These are phyloP conservation scores for Solanum hybrid DNA, from an alignment of 305 asterid genomes.

Conservation along the genomic window DNA sequence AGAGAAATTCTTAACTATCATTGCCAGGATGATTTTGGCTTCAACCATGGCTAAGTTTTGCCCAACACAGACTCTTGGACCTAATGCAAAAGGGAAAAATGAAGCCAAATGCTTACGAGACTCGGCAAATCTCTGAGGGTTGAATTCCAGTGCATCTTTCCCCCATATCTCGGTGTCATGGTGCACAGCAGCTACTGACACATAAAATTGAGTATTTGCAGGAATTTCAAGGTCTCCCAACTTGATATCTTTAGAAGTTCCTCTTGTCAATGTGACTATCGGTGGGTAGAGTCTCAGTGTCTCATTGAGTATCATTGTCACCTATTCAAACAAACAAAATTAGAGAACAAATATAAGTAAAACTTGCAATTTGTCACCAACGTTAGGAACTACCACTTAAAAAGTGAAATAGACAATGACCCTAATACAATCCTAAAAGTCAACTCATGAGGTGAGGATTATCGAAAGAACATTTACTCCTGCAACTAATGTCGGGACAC, in stretches of 20 bases:
- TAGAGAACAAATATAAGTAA: neutral
- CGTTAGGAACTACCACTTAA: neutral
- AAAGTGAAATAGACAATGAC: neutral
- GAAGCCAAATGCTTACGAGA: conserved; percentile 51
- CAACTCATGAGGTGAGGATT: neutral
- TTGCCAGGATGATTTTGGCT: conserved; percentile 47
- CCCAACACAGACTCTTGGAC: conserved; percentile 55
- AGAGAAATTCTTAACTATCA: conserved; percentile 39
- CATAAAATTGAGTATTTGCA: conserved; percentile 47
- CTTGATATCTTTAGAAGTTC: conserved; percentile 30
- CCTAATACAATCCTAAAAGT: neutral
- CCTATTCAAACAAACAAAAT: conserved; percentile 22
- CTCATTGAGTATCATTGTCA: conserved; percentile 59
- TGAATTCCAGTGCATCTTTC: conserved; percentile 54
- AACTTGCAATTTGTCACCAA: conserved; percentile 7
- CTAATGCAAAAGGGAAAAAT: conserved; percentile 61
- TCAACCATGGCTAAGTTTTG: conserved; percentile 68
- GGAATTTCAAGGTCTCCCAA: conserved; percentile 51
- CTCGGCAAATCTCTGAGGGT: conserved; percentile 45
- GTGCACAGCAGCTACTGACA: conserved; percentile 53
- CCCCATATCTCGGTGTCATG: conserved; percentile 65
- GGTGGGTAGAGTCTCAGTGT: conserved; percentile 68
- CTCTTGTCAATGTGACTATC: conserved; percentile 35
- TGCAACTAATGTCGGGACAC: neutral
- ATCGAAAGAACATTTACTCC: neutral